Evolutionary conservation across 257 asterid genomes (phyloP), one percentile per base, ranked within the genome.

Genomic region (Jasminum sambac): DNA sequence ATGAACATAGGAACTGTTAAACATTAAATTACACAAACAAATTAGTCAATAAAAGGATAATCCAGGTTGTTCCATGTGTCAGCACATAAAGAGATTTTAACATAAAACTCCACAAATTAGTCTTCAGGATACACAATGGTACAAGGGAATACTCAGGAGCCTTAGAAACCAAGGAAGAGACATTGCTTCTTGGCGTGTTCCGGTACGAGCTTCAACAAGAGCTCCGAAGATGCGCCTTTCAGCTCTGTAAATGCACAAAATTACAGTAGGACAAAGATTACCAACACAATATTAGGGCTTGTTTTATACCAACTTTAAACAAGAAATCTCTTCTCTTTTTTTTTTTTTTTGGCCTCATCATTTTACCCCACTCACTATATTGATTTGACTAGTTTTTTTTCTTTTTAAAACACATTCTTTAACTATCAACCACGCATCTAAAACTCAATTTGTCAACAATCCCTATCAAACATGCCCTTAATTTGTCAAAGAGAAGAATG

Each of bases 151-250:
- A 63, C 70, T 68, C 67, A 36, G 71, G 52, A 71, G 69, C 26
- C 43, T 82, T 74, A 82, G 34, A 78, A 42, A 69, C 77, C 85
- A 11, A 82, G 77, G 64, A 65, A 65, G 6, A 84, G 79, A 24
- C 81, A 80, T 80, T 88, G 92, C 83, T 82, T 88, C 80, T 79
- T 78, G n/a, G 94, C 97, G 72, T 88, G 90, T 71, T 88, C 90
- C 0, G 94, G 97, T 65, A 88, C 71, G 78, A 90, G 75, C 70
- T 85, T 88, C 69, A 87, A 77, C 17, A 90, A 81, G 57, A 85
- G 85, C 57, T 90, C 92, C 39, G 75, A 12, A 1, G 92, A 84
- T 37, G 88, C 96, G 59, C 90, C 95, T 77, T 90, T 89, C 69
- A 90, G 24, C 89, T 90, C 95, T 90, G 86, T 66, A 60, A 74